Evolutionary conservation across 192 early-diverging fungal genomes (phyloP), one percentile per base, ranked within the genome.

Genomic region (Backusella westeae): DNA sequence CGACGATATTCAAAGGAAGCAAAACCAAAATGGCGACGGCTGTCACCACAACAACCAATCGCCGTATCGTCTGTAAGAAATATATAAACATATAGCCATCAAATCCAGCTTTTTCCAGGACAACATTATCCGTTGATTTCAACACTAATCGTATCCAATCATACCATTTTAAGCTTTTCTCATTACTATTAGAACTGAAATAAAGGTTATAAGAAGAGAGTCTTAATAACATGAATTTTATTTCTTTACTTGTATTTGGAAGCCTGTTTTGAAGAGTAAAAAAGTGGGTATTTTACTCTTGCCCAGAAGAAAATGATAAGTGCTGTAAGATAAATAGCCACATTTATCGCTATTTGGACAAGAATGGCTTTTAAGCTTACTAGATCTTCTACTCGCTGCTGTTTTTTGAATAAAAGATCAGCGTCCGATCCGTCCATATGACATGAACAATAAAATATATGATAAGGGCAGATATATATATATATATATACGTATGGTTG

Each of bases 31-130:
- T 81, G 8, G 92, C 91, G 15, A 90, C 29, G 34, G 89, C 42
- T 34, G 84, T 83, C 65, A 91, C 85, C 32, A 87, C 80, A 10
- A 84, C 73, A 59, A 93, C 84, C 29, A 90, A 66, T 69, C 86
- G 83, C 35, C 87, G 85, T 66, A 85, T 82, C 36, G 91, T 79
- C 34, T 83, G 85, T 23, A 92, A 42, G 63, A 92, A 92, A 1
- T 89, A 85, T 42, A 94, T 77, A 78, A 93, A 90, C 38, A 93
- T 78, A 34, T 90, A 89, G 7, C 91, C 89, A 77, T 94, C 93
- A 21, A 92, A 76, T 35, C 90, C 93, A 6, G 91, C 86, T 15
- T 87, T 90, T n/a, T 89, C 86, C 38, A 93, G 75, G 41, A 94
- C 75, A 10, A 78, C 82, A 74, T 83, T 77, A 53, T 94, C 92